A percentile compares a stretch with the other conserved stretches of the same genome.
Conservation (phyloP, 192 early-diverging fungal genomes). For the Gonapodya prolifera region DNA sequence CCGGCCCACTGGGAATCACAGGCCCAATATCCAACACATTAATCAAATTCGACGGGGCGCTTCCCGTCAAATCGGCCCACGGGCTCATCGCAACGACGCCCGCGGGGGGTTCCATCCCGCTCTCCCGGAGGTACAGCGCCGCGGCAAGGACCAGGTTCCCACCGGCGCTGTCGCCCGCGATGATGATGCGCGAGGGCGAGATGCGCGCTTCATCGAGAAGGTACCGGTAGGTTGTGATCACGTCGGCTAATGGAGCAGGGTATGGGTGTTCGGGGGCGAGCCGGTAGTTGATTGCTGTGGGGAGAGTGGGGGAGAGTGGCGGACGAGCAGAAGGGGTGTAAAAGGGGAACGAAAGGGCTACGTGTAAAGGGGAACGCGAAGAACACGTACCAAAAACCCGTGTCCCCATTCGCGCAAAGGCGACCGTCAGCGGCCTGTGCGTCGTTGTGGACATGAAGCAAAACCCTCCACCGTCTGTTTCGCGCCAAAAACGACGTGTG, state of each 20-base stretch:
- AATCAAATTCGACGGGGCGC: background rate
- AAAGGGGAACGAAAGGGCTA: background rate
- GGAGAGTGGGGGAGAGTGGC: background rate
- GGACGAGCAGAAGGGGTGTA: too few species aligned
- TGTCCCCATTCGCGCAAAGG: background rate
- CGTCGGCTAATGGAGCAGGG: slow-evolving; percentile 18
- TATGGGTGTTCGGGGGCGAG: slow-evolving; percentile 23
- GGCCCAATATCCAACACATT: background rate
- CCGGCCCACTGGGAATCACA: background rate
- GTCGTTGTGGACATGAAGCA: background rate
- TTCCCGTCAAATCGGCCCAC: background rate
- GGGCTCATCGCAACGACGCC: background rate
- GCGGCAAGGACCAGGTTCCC: background rate
- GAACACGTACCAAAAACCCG: background rate
- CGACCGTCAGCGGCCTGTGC: background rate
- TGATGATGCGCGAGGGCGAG: background rate
- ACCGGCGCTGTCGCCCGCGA: background rate
- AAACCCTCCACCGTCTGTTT: background rate
- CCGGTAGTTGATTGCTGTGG: slow-evolving; percentile 11
- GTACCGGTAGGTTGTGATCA: slow-evolving; percentile 18
- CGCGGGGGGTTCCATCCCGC: background rate
- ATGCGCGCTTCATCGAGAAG: slow-evolving; percentile 14
- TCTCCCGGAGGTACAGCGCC: background rate
- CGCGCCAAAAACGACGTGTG: background rate
- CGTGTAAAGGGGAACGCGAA: background rate